These are phyloP conservation scores for Sideroxylon spinosum DNA, from an alignment of 179 eudicot species.

Conservation along the genomic window DNA sequence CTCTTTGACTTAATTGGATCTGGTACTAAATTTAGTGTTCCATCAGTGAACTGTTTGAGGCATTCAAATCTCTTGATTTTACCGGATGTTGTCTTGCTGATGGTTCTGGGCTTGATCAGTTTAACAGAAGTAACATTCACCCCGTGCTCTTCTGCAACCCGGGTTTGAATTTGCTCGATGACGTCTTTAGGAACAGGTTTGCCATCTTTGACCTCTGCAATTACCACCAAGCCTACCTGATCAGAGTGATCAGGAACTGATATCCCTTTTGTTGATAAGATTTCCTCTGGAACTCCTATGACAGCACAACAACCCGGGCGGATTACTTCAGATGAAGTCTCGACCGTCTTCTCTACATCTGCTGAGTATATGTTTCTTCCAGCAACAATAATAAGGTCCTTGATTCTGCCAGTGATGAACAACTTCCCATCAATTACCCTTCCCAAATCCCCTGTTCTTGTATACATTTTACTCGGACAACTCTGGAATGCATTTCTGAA, in stretches of 20 bases:
- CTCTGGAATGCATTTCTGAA: constrained; percentile 32
- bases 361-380: constrained; percentile 55
- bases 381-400: constrained; percentile 51
- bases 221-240: constrained; percentile 49
- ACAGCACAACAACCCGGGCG: constrained; percentile 61
- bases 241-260: constrained; percentile 42
- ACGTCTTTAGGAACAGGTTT: constrained; percentile 40
- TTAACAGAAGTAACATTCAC: constrained; percentile 36
- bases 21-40: constrained; percentile 35
- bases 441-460: constrained; percentile 53
- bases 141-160: constrained; percentile 52
- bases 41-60: constrained; percentile 46
- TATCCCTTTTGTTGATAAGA: constrained; percentile 38
- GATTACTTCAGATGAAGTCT: constrained; percentile 41
- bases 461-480: constrained; percentile 28
- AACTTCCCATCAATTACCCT: constrained; percentile 39
- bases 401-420: constrained; percentile 58
- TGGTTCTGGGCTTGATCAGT: constrained; percentile 44
- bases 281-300: constrained; percentile 55
- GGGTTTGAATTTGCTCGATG: constrained; percentile 35
- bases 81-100: constrained; percentile 51
- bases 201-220: constrained; percentile 51
- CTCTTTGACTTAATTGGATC: constrained; percentile 27
- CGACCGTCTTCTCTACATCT: constrained; percentile 54
- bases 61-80: constrained; percentile 53